These are phyloP conservation scores for Leptodermis oblonga DNA, from an alignment of 257 asterid species.

Conservation along the genomic window DNA sequence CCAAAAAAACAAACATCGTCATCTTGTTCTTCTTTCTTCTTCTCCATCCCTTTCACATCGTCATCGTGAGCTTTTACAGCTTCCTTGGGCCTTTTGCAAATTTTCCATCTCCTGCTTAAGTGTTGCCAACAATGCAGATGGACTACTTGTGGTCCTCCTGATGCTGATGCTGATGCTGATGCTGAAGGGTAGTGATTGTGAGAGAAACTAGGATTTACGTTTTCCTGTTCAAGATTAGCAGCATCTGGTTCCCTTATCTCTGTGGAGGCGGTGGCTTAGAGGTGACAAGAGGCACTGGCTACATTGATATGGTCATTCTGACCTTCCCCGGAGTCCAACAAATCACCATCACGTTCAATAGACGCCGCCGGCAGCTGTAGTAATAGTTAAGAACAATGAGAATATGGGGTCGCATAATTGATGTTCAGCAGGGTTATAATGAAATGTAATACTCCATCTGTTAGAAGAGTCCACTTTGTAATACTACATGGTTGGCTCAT, in stretches of 20 bases:
- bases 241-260: constrained; percentile 7
- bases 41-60: too few species aligned
- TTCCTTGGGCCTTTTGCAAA: constrained; percentile 33
- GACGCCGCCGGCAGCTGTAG: constrained; percentile 10
- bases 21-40: too few species aligned
- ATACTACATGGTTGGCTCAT: too few species aligned
- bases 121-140: constrained; percentile 22
- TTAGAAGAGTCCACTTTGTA: too few species aligned
- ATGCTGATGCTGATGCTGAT: constrained; percentile 27
- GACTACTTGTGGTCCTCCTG: constrained; percentile 14
- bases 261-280: constrained; percentile 8
- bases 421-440: background rate
- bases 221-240: constrained; percentile 9
- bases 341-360: background rate
- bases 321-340: background rate
- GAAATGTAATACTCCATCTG: background rate
- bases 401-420: background rate
- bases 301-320: constrained; percentile 3
- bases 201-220: constrained; percentile 9
- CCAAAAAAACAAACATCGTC: too few species aligned
- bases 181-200: constrained; percentile 7
- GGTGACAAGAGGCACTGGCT: constrained; percentile 4
- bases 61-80: constrained; percentile 33
- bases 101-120: constrained; percentile 40
- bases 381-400: background rate